Evolutionary conservation across 495 filamentous ascomycete species (phyloP).

Genomic region (Penicillium arizonense): DNA sequence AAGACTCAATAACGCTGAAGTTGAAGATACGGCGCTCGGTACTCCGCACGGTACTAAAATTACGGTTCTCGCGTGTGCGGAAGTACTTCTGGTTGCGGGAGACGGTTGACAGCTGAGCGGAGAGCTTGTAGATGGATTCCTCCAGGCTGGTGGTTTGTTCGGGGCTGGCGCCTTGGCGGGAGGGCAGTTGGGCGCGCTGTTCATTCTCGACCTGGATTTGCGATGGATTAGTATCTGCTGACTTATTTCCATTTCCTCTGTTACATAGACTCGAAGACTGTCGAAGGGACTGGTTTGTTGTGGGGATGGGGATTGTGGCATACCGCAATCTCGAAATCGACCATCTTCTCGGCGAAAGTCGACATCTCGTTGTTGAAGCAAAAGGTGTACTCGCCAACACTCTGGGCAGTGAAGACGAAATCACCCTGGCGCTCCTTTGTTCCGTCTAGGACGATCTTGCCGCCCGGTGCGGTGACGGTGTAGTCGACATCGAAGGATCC

Average conservation of each 20-base stretch:
- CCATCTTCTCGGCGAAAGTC: slow-evolving; percentile 95
- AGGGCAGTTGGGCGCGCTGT: slow-evolving; percentile 73
- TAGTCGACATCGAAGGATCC: slow-evolving; percentile 97
- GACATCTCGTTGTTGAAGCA: slow-evolving; percentile 99
- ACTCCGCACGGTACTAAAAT: slow-evolving; percentile 96
- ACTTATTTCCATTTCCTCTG: no score
- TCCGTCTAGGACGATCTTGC: slow-evolving; percentile 81
- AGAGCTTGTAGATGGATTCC: slow-evolving; percentile 95
- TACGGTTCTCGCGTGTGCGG: slow-evolving; percentile 96
- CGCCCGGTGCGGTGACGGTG: slow-evolving; percentile 76
- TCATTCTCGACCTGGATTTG: slow-evolving; percentile 85
- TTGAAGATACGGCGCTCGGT: slow-evolving; percentile 96
- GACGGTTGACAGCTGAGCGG: slow-evolving; percentile 91
- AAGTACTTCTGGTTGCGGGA: slow-evolving; percentile 99
- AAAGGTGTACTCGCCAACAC: slow-evolving; percentile 91
- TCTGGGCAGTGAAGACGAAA: slow-evolving; percentile 95
- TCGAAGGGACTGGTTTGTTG: neutral
- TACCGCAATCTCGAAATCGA: slow-evolving; percentile 98
- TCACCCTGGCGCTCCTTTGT: slow-evolving; percentile 94
- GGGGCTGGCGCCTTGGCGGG: slow-evolving; percentile 84
- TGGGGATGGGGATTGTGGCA: slow-evolving; percentile 25
- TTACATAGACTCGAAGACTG: neutral
- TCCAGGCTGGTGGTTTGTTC: slow-evolving; percentile 91
- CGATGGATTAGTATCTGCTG: slow-evolving; percentile 8
- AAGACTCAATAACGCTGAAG: slow-evolving; percentile 89